phyloP scores from a whole-genome alignment of 768 basidiomycete genomes.

The Lyophyllum atratum region DNA sequence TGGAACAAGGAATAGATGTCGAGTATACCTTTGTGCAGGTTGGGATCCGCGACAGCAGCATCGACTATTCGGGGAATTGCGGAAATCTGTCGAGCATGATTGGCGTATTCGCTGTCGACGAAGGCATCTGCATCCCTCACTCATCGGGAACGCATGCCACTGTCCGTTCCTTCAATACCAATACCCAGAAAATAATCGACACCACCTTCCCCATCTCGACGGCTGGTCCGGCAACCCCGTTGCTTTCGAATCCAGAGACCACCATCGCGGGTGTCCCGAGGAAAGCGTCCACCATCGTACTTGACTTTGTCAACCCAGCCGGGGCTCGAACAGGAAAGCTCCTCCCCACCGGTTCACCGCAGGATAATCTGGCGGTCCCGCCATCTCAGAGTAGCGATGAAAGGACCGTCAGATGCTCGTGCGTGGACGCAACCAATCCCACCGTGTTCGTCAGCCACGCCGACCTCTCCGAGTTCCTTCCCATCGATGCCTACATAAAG shows the following conservation, averaged over 20 bases:
- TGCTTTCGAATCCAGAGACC: conserved; percentile 50
- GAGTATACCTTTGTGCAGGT: conserved; percentile 75
- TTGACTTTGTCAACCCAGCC: conserved; percentile 67
- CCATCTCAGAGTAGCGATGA: conserved; percentile 12
- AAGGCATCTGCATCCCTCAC: conserved; percentile 47
- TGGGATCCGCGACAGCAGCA: conserved; percentile 54
- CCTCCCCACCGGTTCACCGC: conserved; percentile 58
- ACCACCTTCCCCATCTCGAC: conserved; percentile 64
- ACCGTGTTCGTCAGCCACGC: conserved; percentile 58
- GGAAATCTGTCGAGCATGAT: conserved; percentile 76
- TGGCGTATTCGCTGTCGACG: conserved; percentile 72
- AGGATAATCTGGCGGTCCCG: conserved; percentile 43
- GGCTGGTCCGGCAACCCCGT: conserved; percentile 28
- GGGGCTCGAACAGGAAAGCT: conserved; percentile 74
- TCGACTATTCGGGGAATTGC: conserved; percentile 77
- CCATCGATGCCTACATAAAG: conserved; percentile 37
- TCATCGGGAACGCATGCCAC: conserved; percentile 34
- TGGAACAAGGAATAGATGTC: conserved; percentile 49
- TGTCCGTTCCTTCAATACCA: conserved; percentile 68
- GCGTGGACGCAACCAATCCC: conserved; percentile 77
- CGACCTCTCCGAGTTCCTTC: conserved; percentile 43
- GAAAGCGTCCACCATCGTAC: conserved; percentile 59
- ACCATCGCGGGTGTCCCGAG: conserved; percentile 72
- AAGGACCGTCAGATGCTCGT: conserved; percentile 41
- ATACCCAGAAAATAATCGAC: conserved; percentile 69